Percentiles rank a stretch among this genome's conserved stretches.
Conservation (phyloP, 768 basidiomycete genomes). For the Exidia glandulosa region DNA sequence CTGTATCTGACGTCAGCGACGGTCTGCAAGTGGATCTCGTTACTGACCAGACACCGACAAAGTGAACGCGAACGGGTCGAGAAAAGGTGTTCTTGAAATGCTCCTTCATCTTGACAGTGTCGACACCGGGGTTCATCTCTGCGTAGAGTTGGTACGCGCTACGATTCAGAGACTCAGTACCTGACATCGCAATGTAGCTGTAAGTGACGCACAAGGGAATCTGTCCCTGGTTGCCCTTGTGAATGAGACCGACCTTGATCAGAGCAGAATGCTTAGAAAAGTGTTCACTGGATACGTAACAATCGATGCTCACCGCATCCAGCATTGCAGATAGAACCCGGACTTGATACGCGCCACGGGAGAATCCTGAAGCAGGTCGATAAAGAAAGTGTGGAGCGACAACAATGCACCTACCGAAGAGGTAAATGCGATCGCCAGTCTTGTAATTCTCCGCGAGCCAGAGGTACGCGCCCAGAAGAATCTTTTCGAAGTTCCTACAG, state of each 20-base stretch:
- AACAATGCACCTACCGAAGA: too few species aligned
- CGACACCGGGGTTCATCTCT: not conserved
- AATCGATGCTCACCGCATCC: constrained; percentile 18
- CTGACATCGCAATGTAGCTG: too few species aligned
- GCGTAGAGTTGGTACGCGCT: constrained; percentile 12
- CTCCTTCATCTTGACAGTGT: too few species aligned
- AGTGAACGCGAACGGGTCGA: too few species aligned
- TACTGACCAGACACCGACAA: too few species aligned
- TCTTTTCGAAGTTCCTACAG: not conserved
- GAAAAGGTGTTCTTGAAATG: too few species aligned
- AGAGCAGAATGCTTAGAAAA: not conserved
- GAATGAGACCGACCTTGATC: constrained; percentile 25
- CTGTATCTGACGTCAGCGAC: too few species aligned
- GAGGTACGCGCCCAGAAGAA: constrained; percentile 15
- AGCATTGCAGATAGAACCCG: constrained; percentile 32
- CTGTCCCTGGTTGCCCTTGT: constrained; percentile 20
- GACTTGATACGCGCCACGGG: constrained; percentile 32
- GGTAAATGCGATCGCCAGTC: not conserved
- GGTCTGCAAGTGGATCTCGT: too few species aligned
- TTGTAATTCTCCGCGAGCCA: constrained; percentile 22
- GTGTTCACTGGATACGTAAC: not conserved
- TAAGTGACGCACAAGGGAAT: constrained; percentile 16
- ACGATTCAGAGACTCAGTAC: not conserved
- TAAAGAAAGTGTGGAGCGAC: not conserved
- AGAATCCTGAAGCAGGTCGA: constrained; percentile 21